A percentile compares a stretch with the other conserved stretches of the same genome.
phyloP scores from a whole-genome alignment of 106 monocot genomes.

The Xerophyta viscosa region DNA sequence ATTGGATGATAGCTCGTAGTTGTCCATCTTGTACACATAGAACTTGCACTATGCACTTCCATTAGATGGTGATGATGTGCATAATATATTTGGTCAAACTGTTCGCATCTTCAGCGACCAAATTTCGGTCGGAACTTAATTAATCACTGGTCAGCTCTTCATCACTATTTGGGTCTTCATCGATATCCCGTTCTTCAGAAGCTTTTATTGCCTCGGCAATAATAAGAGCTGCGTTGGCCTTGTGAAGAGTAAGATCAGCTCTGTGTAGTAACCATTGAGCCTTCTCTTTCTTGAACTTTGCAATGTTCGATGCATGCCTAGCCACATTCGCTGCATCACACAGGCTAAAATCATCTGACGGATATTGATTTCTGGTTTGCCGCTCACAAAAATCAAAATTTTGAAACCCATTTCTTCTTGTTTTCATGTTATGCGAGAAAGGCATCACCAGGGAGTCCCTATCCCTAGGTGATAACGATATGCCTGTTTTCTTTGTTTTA shows the following conservation, averaged over 20 bases:
- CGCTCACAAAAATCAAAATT: constrained; percentile 21
- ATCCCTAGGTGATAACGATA: constrained; percentile 26
- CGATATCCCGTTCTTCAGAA: constrained; percentile 25
- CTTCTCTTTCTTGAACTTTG: constrained; percentile 78
- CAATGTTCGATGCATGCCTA: constrained; percentile 61
- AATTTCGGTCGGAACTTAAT: no score
- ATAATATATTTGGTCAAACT: no score
- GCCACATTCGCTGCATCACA: constrained; percentile 68
- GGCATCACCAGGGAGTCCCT: constrained; percentile 12
- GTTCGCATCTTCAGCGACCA: no score
- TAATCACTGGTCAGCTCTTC: no score
- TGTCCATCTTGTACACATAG: no score
- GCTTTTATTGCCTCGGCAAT: constrained; percentile 66
- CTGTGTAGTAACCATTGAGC: constrained; percentile 75
- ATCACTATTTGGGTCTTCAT: constrained; percentile 4
- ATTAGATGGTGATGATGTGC: no score
- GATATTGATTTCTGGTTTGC: constrained; percentile 9
- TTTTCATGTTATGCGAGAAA: constrained; percentile 15
- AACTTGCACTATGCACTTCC: no score
- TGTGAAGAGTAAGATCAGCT: constrained; percentile 76
- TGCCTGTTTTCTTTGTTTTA: constrained; percentile 23
- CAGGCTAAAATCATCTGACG: constrained; percentile 24
- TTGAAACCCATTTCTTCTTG: constrained; percentile 17
- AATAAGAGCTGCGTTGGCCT: constrained; percentile 59
- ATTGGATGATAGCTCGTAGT: no score